Evolutionary conservation across 225 moss, liverwort and hornwort genomes (phyloP).

Genomic region (Pseudoscleropodium purum): DNA sequence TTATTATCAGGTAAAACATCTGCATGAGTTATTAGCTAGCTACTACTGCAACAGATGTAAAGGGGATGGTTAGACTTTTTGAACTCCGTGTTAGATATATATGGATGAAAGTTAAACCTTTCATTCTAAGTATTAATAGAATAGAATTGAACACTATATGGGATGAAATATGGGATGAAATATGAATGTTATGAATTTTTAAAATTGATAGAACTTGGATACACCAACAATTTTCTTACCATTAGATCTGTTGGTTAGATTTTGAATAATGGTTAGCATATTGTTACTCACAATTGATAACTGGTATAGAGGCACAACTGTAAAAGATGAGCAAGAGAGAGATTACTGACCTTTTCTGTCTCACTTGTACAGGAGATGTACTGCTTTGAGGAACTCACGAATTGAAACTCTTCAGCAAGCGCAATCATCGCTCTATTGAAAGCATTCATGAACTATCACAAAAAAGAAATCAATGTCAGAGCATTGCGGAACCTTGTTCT

Average conservation of each 20-base stretch:
- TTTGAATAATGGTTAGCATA: not conserved
- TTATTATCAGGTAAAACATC: not conserved
- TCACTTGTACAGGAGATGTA: slow-evolving; percentile 72
- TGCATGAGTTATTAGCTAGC: not conserved
- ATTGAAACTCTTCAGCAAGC: slow-evolving; percentile 60
- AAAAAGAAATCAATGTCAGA: not conserved
- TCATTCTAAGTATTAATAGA: not conserved
- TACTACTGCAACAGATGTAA: not conserved
- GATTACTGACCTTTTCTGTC: slow-evolving; percentile 55
- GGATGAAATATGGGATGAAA: not conserved
- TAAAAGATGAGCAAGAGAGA: not conserved
- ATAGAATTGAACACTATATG: not conserved
- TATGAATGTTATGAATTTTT: not conserved
- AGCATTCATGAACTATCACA: slow-evolving; percentile 72
- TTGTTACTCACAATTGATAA: not conserved
- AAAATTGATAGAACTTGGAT: not conserved
- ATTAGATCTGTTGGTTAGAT: not conserved
- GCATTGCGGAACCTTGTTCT: not conserved
- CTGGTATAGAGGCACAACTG: not conserved
- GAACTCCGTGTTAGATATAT: not conserved
- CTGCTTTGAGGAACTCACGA: slow-evolving; percentile 73
- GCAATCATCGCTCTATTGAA: slow-evolving; percentile 76
- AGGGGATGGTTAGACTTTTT: not conserved
- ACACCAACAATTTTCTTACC: not conserved
- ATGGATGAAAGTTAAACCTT: not conserved